phyloP scores from a whole-genome alignment of 2,329 filamentous ascomycete species.

The Aurifilum marmelostoma region DNA sequence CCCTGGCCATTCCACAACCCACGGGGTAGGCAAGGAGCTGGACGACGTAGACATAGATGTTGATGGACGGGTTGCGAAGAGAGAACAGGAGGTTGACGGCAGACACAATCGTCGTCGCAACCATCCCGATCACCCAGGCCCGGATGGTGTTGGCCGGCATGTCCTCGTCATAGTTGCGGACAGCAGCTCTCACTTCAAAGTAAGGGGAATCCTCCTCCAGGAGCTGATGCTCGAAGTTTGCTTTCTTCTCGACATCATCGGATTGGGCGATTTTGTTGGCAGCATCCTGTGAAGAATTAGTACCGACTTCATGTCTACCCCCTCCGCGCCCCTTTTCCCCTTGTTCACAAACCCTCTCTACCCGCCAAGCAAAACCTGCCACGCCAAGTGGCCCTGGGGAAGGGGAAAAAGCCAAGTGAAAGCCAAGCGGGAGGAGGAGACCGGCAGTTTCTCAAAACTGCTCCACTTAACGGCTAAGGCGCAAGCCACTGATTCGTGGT shows the following conservation, averaged over 20 bases:
- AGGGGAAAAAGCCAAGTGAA: background rate
- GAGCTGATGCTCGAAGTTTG: constrained; percentile 26
- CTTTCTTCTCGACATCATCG: constrained; percentile 28
- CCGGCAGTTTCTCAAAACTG: background rate
- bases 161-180: constrained; percentile 30
- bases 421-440: background rate
- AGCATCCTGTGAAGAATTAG: constrained; percentile 1
- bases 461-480: background rate
- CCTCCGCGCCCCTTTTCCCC: background rate
- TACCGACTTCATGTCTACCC: background rate
- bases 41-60: constrained; percentile 25
- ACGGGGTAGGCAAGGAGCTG: constrained; percentile 24
- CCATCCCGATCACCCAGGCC: constrained; percentile 24
- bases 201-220: constrained; percentile 28
- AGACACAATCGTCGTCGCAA: constrained; percentile 20
- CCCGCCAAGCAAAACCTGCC: background rate
- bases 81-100: constrained; percentile 27
- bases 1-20: constrained; percentile 20
- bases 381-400: too few relatives aligned
- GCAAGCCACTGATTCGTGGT: background rate
- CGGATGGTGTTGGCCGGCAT: constrained; percentile 27
- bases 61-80: constrained; percentile 22
- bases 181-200: constrained; percentile 37
- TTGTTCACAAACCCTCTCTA: background rate
- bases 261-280: constrained; percentile 23